Evolutionary conservation across 495 filamentous ascomycete genomes (phyloP).

Genomic region (Aspergillus leporis): DNA sequence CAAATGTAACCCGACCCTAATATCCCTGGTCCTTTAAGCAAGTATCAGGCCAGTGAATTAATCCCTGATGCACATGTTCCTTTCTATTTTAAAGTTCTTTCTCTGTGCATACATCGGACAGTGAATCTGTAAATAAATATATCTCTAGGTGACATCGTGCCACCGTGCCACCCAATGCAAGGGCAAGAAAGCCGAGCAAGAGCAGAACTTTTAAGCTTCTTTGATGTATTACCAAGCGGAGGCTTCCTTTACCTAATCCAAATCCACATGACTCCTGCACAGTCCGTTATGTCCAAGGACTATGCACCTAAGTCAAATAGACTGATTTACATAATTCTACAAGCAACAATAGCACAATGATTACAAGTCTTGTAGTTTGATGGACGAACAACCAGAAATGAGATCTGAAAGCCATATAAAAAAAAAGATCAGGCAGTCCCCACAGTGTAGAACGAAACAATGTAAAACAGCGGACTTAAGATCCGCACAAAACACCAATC

Average conservation of each 20-base stretch:
- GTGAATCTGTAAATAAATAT: background rate
- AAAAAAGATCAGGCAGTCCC: too few species aligned
- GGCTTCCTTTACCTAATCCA: background rate
- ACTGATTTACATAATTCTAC: too few species aligned
- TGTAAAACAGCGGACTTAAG: constrained; percentile 12
- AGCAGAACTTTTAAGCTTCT: constrained; percentile 13
- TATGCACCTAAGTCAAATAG: background rate
- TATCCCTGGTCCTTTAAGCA: background rate
- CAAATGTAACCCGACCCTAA: background rate
- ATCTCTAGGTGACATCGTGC: background rate
- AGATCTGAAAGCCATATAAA: too few species aligned
- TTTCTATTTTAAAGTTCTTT: constrained; percentile 1
- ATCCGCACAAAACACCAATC: constrained; percentile 11
- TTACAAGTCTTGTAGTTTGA: too few species aligned
- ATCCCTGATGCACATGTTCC: background rate
- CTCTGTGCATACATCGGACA: background rate
- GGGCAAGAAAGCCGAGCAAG: background rate
- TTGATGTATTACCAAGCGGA: constrained; percentile 13
- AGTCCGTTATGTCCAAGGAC: background rate
- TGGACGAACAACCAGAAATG: too few species aligned
- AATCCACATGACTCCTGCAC: background rate
- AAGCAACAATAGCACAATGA: too few species aligned
- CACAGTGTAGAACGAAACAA: background rate
- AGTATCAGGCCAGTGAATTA: background rate
- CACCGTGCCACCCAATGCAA: background rate